Conservation (phyloP, 2,329 filamentous ascomycete species). For the Pseudogymnoascus sp. region DNA sequence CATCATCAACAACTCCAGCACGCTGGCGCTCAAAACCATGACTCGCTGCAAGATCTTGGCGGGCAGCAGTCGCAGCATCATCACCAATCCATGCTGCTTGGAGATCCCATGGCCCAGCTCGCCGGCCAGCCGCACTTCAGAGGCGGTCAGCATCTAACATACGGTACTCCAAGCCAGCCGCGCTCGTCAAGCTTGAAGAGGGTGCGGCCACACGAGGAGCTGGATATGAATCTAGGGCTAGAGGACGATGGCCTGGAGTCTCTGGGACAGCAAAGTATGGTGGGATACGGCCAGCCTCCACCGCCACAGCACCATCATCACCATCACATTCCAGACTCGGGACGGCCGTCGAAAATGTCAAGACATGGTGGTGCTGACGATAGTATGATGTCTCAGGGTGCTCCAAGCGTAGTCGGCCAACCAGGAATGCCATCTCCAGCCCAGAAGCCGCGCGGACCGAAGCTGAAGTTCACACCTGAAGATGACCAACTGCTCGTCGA, state of each 20-base stretch:
- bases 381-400: slow-evolving; percentile 43
- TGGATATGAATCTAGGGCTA: slow-evolving; percentile 35
- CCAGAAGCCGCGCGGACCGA: slow-evolving; percentile 71
- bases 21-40: slow-evolving; percentile 24
- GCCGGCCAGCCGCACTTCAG: slow-evolving; percentile 38
- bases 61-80: slow-evolving; percentile 46
- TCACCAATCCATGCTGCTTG: slow-evolving; percentile 46
- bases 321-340: slow-evolving; percentile 72
- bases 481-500: slow-evolving; percentile 83
- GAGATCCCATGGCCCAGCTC: slow-evolving; percentile 44
- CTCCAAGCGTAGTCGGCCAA: slow-evolving; percentile 79
- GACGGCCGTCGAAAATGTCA: slow-evolving; percentile 59
- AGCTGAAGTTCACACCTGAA: slow-evolving; percentile 88
- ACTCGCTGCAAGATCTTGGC: slow-evolving; percentile 22
- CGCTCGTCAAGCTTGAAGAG: slow-evolving; percentile 37
- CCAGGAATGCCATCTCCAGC: slow-evolving; percentile 81
- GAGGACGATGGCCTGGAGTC: slow-evolving; percentile 42
- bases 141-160: slow-evolving; percentile 41
- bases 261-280: slow-evolving; percentile 47
- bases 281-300: slow-evolving; percentile 31
- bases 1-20: slow-evolving; percentile 29
- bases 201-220: slow-evolving; percentile 44
- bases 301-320: slow-evolving; percentile 50
- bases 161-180: slow-evolving; percentile 32
- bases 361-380: slow-evolving; percentile 45